A percentile compares a stretch with the other conserved stretches of the same genome.
phyloP scores from a whole-genome alignment of 2,329 filamentous ascomycete species.

The Pseudogymnoascus sp. region DNA sequence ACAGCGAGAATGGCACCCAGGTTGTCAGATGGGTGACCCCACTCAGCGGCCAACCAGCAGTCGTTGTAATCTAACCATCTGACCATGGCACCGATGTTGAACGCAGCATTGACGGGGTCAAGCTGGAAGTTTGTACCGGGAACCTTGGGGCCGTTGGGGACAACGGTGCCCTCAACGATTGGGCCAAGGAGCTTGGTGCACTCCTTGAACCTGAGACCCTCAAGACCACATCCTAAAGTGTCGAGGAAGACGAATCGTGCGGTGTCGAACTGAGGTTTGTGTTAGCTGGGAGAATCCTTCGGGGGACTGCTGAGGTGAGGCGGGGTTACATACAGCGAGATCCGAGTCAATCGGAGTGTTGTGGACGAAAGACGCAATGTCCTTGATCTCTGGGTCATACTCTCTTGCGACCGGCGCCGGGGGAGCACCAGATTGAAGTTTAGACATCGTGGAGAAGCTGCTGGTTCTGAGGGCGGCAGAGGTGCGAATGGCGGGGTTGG shows the following conservation, averaged over 20 bases:
- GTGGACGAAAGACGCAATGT: conserved; percentile 93
- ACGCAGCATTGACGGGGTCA: conserved; percentile 89
- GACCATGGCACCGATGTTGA: conserved; percentile 99
- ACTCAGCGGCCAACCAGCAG: conserved; percentile 98
- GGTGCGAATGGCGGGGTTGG: conserved; percentile 3
- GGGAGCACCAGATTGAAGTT: conserved; percentile 35
- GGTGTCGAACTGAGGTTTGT: conserved; percentile 68
- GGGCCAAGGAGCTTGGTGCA: conserved; percentile 93
- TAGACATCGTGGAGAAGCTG: conserved; percentile 29
- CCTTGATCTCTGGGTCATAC: conserved; percentile 87
- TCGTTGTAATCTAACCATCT: conserved; percentile 99
- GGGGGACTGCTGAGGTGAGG: background rate
- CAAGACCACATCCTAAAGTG: conserved; percentile 91
- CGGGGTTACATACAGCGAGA: conserved; percentile 61
- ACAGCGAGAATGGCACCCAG: conserved; percentile 92
- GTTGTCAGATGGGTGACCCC: conserved; percentile 98
- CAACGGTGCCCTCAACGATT: conserved; percentile 77
- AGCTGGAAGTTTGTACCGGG: conserved; percentile 89
- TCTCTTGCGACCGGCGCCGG: conserved; percentile 44
- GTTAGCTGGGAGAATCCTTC: conserved; percentile 14
- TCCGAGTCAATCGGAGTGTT: conserved; percentile 85
- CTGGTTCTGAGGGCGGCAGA: background rate
- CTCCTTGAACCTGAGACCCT: conserved; percentile 90
- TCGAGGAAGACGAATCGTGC: conserved; percentile 95
- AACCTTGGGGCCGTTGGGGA: conserved; percentile 86